Evolutionary conservation across 305 asterid species (phyloP).

Genomic region (Solanum chacoense): DNA sequence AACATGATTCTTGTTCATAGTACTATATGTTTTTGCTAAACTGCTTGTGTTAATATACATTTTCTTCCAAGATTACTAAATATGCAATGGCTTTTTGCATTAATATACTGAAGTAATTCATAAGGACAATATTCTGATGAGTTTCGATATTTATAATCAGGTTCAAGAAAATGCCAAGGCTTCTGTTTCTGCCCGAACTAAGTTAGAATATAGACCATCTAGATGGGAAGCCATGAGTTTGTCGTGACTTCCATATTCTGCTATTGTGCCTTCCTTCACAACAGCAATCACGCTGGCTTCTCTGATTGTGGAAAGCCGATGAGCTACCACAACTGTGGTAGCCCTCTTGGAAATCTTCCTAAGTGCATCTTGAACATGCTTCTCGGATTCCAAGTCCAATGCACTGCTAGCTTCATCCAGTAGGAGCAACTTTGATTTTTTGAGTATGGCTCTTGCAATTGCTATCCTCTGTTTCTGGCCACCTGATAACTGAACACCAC

Average conservation of each 20-base stretch:
- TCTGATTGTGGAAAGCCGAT: constrained; percentile 66
- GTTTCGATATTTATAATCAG: not conserved
- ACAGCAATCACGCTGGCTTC: constrained; percentile 60
- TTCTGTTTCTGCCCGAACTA: constrained; percentile 69
- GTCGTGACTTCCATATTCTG: constrained; percentile 63
- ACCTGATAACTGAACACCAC: constrained; percentile 80
- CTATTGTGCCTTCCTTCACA: constrained; percentile 50
- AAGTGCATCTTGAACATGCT: constrained; percentile 54
- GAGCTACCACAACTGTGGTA: constrained; percentile 77
- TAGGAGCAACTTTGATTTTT: constrained; percentile 51
- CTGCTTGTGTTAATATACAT: not conserved
- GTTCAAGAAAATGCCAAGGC: constrained; percentile 28
- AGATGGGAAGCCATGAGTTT: constrained; percentile 37
- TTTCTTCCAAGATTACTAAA: not conserved
- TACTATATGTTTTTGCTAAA: not conserved
- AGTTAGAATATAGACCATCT: constrained; percentile 49
- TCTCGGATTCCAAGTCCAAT: constrained; percentile 70
- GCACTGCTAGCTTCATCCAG: constrained; percentile 92
- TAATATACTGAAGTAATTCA: not conserved
- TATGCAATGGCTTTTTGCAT: not conserved
- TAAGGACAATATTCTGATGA: not conserved
- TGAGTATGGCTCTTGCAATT: constrained; percentile 66
- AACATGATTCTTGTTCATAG: not conserved
- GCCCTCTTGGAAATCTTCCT: constrained; percentile 44
- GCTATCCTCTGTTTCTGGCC: constrained; percentile 91